phyloP scores from a whole-genome alignment of 495 filamentous ascomycete species.

The Astrothelium subdiscretum region DNA sequence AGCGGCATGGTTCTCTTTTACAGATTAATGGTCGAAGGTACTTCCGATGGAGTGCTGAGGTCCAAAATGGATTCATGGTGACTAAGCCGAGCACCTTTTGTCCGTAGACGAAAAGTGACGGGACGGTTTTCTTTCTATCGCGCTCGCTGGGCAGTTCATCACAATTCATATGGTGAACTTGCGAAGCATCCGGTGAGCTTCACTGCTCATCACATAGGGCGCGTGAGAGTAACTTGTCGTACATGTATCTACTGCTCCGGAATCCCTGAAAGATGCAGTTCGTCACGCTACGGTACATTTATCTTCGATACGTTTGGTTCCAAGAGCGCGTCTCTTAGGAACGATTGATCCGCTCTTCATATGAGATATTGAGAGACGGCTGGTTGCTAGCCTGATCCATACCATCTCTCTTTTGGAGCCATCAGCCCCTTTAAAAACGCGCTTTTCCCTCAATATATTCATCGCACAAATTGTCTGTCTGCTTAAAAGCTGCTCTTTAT shows the following conservation, averaged over 20 bases:
- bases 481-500: too few species aligned
- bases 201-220: not conserved
- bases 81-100: not conserved
- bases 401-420: too few species aligned
- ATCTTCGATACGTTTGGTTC: not conserved
- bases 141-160: not conserved
- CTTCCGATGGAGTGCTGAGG: not conserved
- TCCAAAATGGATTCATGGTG: not conserved
- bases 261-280: not conserved
- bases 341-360: too few species aligned
- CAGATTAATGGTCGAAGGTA: not conserved
- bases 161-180: not conserved
- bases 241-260: slow-evolving; percentile 1
- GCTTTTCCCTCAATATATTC: too few species aligned
- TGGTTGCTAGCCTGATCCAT: too few species aligned
- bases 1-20: slow-evolving; percentile 16
- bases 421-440: too few species aligned
- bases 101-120: not conserved
- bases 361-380: not conserved
- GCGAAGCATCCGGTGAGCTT: not conserved
- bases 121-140: not conserved
- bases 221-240: not conserved
- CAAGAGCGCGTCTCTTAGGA: not conserved
- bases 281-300: slow-evolving; percentile 1
- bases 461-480: too few species aligned